Percentiles rank a stretch among this genome's conserved stretches.
These are phyloP conservation scores for Hexamita inflata DNA, from an alignment of 208 protist species.

Conservation along the genomic window DNA sequence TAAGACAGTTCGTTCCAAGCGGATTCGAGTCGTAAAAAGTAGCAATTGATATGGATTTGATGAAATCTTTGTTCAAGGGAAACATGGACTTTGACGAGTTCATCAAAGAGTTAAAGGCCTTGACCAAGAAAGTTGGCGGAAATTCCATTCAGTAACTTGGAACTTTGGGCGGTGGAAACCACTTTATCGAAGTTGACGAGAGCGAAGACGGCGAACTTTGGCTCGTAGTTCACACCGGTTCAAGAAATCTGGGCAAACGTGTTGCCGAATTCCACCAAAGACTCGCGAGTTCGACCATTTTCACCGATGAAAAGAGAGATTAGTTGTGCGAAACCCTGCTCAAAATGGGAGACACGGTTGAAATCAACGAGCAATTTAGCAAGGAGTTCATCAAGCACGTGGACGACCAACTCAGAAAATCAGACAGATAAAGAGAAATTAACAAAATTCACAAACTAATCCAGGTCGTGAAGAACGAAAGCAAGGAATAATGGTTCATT, in stretches of 20 bases:
- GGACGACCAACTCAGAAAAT: no score
- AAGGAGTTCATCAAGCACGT: no score
- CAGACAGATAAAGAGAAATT: no score
- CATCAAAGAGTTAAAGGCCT: not conserved
- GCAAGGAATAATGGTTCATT: no score
- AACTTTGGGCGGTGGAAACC: constrained; percentile 34
- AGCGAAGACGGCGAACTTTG: not conserved
- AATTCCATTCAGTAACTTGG: constrained; percentile 8
- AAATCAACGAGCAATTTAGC: no score
- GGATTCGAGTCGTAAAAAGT: not conserved
- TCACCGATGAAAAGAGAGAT: no score
- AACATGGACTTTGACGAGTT: not conserved
- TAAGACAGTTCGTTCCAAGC: not conserved
- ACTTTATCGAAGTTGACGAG: constrained; percentile 34
- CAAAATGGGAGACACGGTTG: no score
- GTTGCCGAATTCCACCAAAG: no score
- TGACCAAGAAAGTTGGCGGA: not conserved
- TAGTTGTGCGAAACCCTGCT: no score
- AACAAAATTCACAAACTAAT: no score
- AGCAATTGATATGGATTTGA: not conserved
- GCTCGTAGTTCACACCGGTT: constrained; percentile 25
- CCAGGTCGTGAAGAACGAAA: no score
- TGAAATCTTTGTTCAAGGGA: not conserved
- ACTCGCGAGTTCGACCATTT: no score
- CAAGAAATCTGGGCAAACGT: constrained; percentile 8